Evolutionary conservation across 1,139 yeast genomes (phyloP).

Genomic region (Yamadazyma spencermartinsiae): DNA sequence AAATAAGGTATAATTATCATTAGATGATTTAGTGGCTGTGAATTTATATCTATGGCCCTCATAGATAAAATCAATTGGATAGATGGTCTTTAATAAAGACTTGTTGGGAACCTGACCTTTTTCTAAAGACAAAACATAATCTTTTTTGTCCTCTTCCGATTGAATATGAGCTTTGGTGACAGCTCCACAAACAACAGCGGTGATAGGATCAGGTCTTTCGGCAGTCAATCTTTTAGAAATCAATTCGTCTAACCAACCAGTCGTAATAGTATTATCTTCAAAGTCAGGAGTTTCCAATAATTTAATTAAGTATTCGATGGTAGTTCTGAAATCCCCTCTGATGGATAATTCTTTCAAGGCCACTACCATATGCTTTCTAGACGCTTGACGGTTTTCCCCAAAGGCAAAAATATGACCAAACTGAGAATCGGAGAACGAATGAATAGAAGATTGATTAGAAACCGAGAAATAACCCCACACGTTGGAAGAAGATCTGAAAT

Average conservation of each 20-base stretch:
- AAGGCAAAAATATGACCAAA: slow-evolving; percentile 98
- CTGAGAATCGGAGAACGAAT: slow-evolving; percentile 96
- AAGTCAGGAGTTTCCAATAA: slow-evolving; percentile 94
- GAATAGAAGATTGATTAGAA: slow-evolving; percentile 94
- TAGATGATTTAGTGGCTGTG: slow-evolving; percentile 90
- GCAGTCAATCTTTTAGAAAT: slow-evolving; percentile 91
- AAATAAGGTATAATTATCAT: slow-evolving; percentile 81
- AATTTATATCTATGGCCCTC: slow-evolving; percentile 92
- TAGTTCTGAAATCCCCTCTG: slow-evolving; percentile 97
- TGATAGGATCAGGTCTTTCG: slow-evolving; percentile 88
- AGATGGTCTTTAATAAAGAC: slow-evolving; percentile 77
- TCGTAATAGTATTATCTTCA: slow-evolving; percentile 93
- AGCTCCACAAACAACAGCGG: slow-evolving; percentile 97
- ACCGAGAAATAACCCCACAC: slow-evolving; percentile 99
- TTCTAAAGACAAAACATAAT: slow-evolving; percentile 73
- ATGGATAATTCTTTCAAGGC: slow-evolving; percentile 94
- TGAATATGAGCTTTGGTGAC: slow-evolving; percentile 89
- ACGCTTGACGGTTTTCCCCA: slow-evolving; percentile 97
- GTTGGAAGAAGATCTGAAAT: slow-evolving; percentile 93
- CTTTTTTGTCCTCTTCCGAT: slow-evolving; percentile 68
- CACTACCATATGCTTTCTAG: slow-evolving; percentile 98
- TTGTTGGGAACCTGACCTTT: slow-evolving; percentile 94
- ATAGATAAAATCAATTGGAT: slow-evolving; percentile 91
- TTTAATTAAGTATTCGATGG: slow-evolving; percentile 94
- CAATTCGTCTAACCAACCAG: slow-evolving; percentile 98